A percentile compares a stretch with the other conserved stretches of the same genome.
Conservation (phyloP, 2,329 filamentous ascomycete species). For the Penicillium sp. region DNA sequence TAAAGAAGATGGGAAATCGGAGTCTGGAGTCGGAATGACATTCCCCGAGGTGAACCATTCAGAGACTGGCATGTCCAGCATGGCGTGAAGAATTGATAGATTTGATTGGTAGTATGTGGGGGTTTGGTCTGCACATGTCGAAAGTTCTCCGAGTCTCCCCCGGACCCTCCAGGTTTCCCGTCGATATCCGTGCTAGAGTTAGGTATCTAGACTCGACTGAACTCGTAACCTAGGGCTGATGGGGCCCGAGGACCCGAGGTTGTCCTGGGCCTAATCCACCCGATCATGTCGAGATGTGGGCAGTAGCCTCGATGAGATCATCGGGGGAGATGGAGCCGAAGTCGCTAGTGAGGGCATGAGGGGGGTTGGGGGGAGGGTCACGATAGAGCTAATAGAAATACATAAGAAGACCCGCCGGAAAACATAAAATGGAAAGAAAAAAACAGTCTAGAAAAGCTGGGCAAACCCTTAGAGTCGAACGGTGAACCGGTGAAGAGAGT, state of each 20-base stretch:
- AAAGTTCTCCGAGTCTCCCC: constrained; percentile 26
- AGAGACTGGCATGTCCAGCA: neutral
- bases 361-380: too few species aligned
- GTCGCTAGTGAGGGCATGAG: neutral
- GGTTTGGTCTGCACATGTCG: constrained; percentile 9
- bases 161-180: constrained; percentile 20
- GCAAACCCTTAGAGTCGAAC: constrained; percentile 7
- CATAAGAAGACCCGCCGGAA: neutral
- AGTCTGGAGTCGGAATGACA: constrained; percentile 11
- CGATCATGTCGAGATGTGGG: constrained; percentile 7
- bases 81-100: neutral
- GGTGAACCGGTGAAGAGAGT: constrained; percentile 27
- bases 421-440: neutral
- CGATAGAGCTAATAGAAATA: neutral
- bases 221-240: neutral
- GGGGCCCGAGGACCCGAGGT: constrained; percentile 22
- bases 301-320: constrained; percentile 14
- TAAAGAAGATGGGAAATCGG: neutral
- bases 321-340: constrained; percentile 11
- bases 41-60: constrained; percentile 19
- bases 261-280: constrained; percentile 20
- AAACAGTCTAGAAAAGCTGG: neutral
- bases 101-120: constrained; percentile 6
- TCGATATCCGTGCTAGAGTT: constrained; percentile 15
- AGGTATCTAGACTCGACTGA: neutral